These are phyloP conservation scores for Aspergillus persii DNA, from an alignment of 2,329 filamentous ascomycete genomes.

Conservation along the genomic window DNA sequence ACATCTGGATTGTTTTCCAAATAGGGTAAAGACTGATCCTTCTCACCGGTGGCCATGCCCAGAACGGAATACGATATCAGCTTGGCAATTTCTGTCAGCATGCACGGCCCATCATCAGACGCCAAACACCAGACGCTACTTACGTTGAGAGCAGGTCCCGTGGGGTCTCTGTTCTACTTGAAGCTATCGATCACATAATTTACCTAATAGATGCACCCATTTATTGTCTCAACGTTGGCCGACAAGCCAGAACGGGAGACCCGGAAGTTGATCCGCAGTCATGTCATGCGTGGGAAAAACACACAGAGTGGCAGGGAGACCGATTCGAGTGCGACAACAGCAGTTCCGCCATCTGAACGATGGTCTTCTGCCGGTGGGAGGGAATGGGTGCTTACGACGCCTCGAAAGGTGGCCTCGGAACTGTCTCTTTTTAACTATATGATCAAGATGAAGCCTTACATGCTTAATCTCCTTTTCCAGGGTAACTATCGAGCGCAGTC, in stretches of 20 bases:
- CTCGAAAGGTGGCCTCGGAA: no score
- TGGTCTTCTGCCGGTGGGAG: no score
- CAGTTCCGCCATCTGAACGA: no score
- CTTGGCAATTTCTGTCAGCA: slow-evolving; percentile 1
- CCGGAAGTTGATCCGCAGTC: no score
- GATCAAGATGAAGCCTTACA: no score
- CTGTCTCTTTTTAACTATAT: no score
- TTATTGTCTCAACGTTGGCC: not conserved
- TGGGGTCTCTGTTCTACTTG: not conserved
- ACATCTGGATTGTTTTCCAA: not conserved
- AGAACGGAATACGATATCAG: slow-evolving; percentile 1
- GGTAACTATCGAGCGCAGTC: no score
- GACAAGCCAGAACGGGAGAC: not conserved
- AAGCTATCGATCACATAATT: not conserved
- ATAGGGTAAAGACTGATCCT: not conserved
- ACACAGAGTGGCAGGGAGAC: no score
- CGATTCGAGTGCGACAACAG: no score
- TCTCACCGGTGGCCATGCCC: not conserved
- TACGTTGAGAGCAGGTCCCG: not conserved
- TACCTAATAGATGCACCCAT: not conserved
- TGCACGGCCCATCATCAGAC: not conserved
- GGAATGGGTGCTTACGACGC: no score
- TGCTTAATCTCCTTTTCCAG: no score
- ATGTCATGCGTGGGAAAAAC: no score
- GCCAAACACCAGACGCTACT: not conserved